A percentile compares a stretch with the other conserved stretches of the same genome.
Evolutionary conservation across 1,284 basidiomycete genomes (phyloP).

Genomic region (Salmacisia buchloeana): DNA sequence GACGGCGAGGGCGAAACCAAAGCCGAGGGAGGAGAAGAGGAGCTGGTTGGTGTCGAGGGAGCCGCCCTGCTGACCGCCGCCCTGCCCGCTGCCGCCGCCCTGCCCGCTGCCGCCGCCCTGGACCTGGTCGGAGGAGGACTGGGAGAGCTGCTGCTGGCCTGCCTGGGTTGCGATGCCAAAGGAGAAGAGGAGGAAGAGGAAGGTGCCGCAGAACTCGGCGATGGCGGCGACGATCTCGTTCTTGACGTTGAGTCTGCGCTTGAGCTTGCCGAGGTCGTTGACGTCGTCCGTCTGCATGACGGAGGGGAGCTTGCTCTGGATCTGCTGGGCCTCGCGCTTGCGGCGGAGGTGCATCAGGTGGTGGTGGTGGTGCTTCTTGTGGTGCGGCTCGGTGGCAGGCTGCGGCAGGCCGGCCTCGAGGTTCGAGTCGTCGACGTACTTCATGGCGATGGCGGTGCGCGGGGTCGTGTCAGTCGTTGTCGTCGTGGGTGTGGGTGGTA

Average conservation of each 20-base stretch:
- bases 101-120: conserved; percentile 10
- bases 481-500: no score
- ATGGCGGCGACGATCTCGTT: conserved; percentile 54
- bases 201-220: conserved; percentile 55
- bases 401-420: no score
- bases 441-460: no score
- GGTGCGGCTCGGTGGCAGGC: background rate
- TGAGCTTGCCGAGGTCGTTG: conserved; percentile 23
- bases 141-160: conserved; percentile 12
- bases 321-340: conserved; percentile 19
- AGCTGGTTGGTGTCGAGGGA: conserved; percentile 40
- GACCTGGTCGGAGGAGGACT: conserved; percentile 14
- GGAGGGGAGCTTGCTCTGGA: conserved; percentile 23
- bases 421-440: no score
- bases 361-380: background rate
- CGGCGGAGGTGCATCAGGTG: background rate
- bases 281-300: conserved; percentile 31
- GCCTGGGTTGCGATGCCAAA: conserved; percentile 36
- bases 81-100: no score
- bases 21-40: conserved; percentile 54
- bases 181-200: conserved; percentile 39
- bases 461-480: no score
- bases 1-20: conserved; percentile 54
- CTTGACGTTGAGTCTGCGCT: conserved; percentile 54
- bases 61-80: conserved; percentile 6